Conservation (phyloP, 1,284 basidiomycete genomes). For the Tilletia setariae region DNA sequence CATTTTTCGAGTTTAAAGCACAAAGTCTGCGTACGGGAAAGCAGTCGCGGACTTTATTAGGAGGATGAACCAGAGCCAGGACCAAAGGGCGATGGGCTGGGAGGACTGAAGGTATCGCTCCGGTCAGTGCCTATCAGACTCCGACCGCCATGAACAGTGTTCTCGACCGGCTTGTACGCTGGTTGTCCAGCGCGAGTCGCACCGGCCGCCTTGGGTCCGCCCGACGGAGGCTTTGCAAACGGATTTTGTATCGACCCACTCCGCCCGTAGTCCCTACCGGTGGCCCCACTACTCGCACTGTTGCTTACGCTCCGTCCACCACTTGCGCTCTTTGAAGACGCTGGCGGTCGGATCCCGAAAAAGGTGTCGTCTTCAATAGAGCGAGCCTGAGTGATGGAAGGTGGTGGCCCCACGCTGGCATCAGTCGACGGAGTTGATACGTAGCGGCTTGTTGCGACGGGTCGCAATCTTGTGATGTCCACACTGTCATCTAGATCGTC, state of each 20-base stretch:
- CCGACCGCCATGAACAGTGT: conserved; percentile 39
- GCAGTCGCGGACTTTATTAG: background rate
- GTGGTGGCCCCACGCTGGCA: background rate
- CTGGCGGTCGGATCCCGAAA: conserved; percentile 34
- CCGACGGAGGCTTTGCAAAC: background rate
- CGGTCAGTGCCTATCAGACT: conserved; percentile 31
- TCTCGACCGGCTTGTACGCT: background rate
- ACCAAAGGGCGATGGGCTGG: conserved; percentile 35
- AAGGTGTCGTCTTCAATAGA: conserved; percentile 50
- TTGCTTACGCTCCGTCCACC: too few relatives aligned
- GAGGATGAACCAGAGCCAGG: background rate
- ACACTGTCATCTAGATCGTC: conserved; percentile 7
- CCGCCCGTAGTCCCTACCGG: too few relatives aligned
- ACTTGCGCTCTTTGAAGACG: background rate
- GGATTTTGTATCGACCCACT: conserved; percentile 9
- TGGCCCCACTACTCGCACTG: too few relatives aligned
- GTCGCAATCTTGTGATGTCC: background rate
- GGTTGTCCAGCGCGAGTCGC: background rate
- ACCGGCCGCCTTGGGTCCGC: background rate
- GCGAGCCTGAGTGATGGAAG: conserved; percentile 18
- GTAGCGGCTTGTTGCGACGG: background rate
- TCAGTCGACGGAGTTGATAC: background rate
- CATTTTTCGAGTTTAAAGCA: background rate
- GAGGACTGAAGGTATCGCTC: conserved; percentile 44
- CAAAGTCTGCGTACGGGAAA: background rate